These are phyloP conservation scores for Clavaria fumosa DNA, from an alignment of 768 basidiomycete genomes.

Conservation along the genomic window DNA sequence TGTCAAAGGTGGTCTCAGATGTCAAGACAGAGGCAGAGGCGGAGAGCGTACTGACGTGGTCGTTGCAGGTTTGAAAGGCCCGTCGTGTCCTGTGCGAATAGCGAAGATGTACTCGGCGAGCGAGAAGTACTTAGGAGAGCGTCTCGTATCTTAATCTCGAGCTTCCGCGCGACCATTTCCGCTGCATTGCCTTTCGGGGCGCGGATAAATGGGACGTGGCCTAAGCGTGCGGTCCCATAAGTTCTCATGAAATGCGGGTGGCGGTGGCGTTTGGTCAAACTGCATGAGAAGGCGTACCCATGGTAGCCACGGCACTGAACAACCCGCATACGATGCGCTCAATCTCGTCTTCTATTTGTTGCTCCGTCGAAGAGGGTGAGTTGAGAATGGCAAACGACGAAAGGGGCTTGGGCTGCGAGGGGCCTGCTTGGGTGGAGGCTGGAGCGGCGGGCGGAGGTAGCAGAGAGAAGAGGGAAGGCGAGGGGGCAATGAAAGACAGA, in stretches of 20 bases:
- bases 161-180: slow-evolving; percentile 96
- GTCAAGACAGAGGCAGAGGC: slow-evolving; percentile 2
- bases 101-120: slow-evolving; percentile 35
- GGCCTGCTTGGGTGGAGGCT: slow-evolving; percentile 19
- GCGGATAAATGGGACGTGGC: slow-evolving; percentile 87
- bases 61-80: slow-evolving; percentile 78
- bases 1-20: slow-evolving; percentile 19
- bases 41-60: slow-evolving; percentile 42
- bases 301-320: slow-evolving; percentile 81
- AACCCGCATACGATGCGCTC: slow-evolving; percentile 83
- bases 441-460: slow-evolving; percentile 34
- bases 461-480: slow-evolving; percentile 84
- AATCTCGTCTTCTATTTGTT: slow-evolving; percentile 84
- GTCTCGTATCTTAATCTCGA: slow-evolving; percentile 86
- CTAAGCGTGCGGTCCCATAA: slow-evolving; percentile 14
- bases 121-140: slow-evolving; percentile 58
- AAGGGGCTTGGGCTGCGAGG: slow-evolving; percentile 22
- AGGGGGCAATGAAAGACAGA: slow-evolving; percentile 89
- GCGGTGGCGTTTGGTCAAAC: background rate
- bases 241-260: slow-evolving; percentile 2
- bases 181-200: slow-evolving; percentile 93
- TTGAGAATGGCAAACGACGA: slow-evolving; percentile 82
- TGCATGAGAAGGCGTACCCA: slow-evolving; percentile 34
- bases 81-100: slow-evolving; percentile 69
- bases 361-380: slow-evolving; percentile 78